Evolutionary conservation across 805 yeast species (phyloP), one percentile per base, ranked within the genome.

Genomic region (Candida succiphila): DNA sequence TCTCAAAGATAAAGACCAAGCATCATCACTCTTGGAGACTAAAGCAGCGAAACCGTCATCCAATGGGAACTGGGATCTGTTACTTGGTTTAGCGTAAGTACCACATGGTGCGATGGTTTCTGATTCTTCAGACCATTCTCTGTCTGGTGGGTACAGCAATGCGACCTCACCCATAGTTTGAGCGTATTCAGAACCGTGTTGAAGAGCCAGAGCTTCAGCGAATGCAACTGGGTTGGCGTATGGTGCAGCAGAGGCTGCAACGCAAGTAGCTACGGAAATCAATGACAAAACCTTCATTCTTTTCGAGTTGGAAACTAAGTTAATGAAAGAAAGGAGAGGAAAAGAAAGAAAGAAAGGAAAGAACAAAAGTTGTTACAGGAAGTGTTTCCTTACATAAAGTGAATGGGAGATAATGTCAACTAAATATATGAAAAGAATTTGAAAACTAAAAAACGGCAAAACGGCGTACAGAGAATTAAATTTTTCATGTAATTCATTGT

Each of bases 31-130:
- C 45, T 65, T 61, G 30, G 69, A 66, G 31, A 65, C 64, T 35
- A 65, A 51, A 12, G 71, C 63, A 33, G 65, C 58, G 33, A 65
- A 65, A 29, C 71, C 72, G 32, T 65, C 65, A 40, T 61, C 67
- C 34, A 65, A 43, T 27, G 72, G 70, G 56, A 65, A 65, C 7
- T 60, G 58, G 8, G 67, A 47, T 52, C 72, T 63, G 50, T 64
- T 61, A 17, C 37, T 35, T 14, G 49, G 46, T 27, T 52, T 44
- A 29, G 58, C 51, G 27, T 43, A 45, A 5, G 67, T 53, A 31
- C 72, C 72, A 49, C 72, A 65, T 39, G 72, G 72, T 9, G 68
- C 67, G 23, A 54, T 49, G 41, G 61, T 60, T 43, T 65, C 71
- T 17, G 55, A 54, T 31, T 61, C 69, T 30, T 56, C 69, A 17